Conservation (phyloP, 2,329 filamentous ascomycete genomes). For the Nothophoma quercina region DNA sequence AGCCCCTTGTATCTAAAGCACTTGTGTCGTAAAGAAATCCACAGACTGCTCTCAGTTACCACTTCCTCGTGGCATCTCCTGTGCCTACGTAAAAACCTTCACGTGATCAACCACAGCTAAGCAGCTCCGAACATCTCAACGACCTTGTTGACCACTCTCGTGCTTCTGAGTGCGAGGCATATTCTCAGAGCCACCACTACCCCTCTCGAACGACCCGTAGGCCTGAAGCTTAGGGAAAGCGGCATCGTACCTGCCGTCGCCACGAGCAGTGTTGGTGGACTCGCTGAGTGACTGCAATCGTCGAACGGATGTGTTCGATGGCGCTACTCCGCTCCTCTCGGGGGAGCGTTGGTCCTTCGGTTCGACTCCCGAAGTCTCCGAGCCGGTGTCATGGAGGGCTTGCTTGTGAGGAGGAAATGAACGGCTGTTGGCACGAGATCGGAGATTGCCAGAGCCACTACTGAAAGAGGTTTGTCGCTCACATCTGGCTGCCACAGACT, state of each 20-base stretch:
- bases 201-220: background rate
- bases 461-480: conserved; percentile 31
- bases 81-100: too few species aligned
- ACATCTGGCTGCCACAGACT: conserved; percentile 48
- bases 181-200: background rate
- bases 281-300: conserved; percentile 25
- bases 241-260: background rate
- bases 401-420: conserved; percentile 34
- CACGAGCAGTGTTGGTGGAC: conserved; percentile 17
- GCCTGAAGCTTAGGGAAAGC: background rate
- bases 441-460: conserved; percentile 10
- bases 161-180: conserved; percentile 12
- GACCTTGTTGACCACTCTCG: conserved; percentile 16
- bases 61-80: too few species aligned
- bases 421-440: conserved; percentile 22
- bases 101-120: too few species aligned
- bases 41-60: background rate
- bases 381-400: conserved; percentile 39
- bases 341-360: conserved; percentile 44
- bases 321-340: conserved; percentile 14
- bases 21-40: background rate
- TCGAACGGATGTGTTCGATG: conserved; percentile 18
- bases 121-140: background rate
- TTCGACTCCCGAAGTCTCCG: conserved; percentile 42
- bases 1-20: too few species aligned